Evolutionary conservation across 352 stramenopile species (phyloP), one percentile per base, ranked within the genome.

Genomic region (Globisporangium polare): DNA sequence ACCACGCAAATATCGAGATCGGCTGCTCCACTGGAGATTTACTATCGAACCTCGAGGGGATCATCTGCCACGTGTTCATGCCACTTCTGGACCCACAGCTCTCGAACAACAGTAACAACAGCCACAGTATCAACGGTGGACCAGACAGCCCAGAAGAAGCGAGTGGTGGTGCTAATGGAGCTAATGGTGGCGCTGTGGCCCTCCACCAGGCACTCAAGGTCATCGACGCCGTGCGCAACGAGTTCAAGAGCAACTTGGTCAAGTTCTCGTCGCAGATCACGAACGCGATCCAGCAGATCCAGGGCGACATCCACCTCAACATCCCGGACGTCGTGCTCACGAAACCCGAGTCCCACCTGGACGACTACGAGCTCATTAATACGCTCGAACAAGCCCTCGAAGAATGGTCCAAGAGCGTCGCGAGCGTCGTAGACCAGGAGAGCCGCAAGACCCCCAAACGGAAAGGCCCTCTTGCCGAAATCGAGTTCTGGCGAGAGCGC

Each of bases 401-500:
- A 37, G 89, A 96, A 42, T 98, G 95, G 95, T 97, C 84, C 4
- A 95, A 97, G 65, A 89, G 87, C 24, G 88, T 98, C 12, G 83
- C 86, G 5, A 89, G 67, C 20, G 87, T 97, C 8, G 88, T 98
- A 7, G 91, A 98, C 43, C 79, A 97, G 57, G 94, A 98, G 59
- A 82, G 70, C 2, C 73, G 77, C n/a, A 97, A 97, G 65, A 75
- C 78, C 0, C 84, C 88, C 0, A 96, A 97, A 53, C 76, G 86
- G 9, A 96, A 96, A 55, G 89, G 90, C 0, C 95, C 95, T 0
- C 68, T 98, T 8, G 94, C 90, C 2, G 95, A 99, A 53, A 97
- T 99, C 43, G 95, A 99, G 69, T 98, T 98, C 69, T 99, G 96
- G 96, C 72, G 95, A 9, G 84, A 97, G 47, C 86, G 96, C 17